Base-by-base conservation (phyloP, 139 green algal genomes). In the Chlorokybus atmophyticus region DNA sequence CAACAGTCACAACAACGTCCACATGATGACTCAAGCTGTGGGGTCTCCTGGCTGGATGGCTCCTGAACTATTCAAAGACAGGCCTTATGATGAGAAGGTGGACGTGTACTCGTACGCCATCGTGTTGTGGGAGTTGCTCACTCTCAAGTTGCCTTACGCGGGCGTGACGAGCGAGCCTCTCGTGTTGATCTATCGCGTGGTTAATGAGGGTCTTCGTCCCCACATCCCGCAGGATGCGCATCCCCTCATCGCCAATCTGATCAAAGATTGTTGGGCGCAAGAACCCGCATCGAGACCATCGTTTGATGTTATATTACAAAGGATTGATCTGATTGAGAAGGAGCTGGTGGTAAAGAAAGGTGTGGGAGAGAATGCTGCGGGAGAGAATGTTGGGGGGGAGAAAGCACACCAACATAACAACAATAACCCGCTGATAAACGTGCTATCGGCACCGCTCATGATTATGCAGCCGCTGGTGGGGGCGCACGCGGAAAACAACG, bases 91-190 rank as follows among this genome's bases (percentile, higher is more conserved):
- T n/a, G n/a, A n/a, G n/a, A n/a, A n/a, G n/a, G n/a, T n/a, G n/a
- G n/a, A n/a, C n/a, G 35, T 44, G 10, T 44, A 44, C 35, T 44
- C 35, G 35, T 44, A 44, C 35, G 35, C 10, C 35, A 44, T 44
- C 35, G 35, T 44, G 35, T 44, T 44, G 35, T 44, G 35, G 35
- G 35, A 44, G 35, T 14, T 44, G 10, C 10, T 44, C 10, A 21
- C 35, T 14, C 35, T 44, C 10, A 14, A 44, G 35, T 14, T 10
- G 10, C 35, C 35, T 10, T 44, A 44, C 35, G 35, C 35, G 35
- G 10, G 35, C 35, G 14, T 44, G 35, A 14, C 10, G 10, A 44
- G 10, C 10, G 35, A 44, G 35, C 35, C 35, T 10, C 35, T 44
- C 35, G 35, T 14, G 35, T 14, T 44, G 10, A 44, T 44, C 35